phyloP scores from a whole-genome alignment of 139 green algal species.

The Auxenochlorella protothecoides region DNA sequence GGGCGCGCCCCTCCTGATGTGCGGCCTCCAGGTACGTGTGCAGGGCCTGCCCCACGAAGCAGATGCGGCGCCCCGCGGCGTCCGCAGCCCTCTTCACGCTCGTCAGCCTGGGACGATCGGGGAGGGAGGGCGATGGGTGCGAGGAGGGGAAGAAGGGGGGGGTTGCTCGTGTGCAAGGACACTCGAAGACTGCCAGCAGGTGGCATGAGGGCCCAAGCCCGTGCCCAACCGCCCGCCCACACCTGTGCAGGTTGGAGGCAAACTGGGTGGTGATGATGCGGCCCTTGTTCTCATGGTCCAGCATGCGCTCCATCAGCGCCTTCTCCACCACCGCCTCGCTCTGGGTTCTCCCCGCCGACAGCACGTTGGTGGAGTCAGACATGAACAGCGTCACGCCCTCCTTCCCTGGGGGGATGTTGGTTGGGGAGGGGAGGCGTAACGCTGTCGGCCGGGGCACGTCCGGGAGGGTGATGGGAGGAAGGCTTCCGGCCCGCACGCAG shows the following conservation, averaged over 20 bases:
- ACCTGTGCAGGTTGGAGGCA: conserved; percentile 84
- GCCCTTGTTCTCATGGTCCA: conserved; percentile 67
- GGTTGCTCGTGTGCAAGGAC: not conserved
- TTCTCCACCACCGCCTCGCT: conserved; percentile 69
- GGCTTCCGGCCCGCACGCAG: not conserved
- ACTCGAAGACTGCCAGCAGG: not conserved
- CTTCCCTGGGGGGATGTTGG: not conserved
- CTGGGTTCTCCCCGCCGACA: conserved; percentile 78
- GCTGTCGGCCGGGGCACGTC: conserved; percentile 27
- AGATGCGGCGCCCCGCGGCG: conserved; percentile 67
- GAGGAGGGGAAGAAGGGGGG: not conserved
- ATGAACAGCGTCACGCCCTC: conserved; percentile 87
- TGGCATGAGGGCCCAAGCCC: no score
- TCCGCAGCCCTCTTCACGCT: conserved; percentile 90
- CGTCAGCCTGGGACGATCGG: conserved; percentile 50
- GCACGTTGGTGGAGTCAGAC: conserved; percentile 95
- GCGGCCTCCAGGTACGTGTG: conserved; percentile 92
- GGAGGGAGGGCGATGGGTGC: not conserved
- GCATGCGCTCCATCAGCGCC: conserved; percentile 53
- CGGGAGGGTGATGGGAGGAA: not conserved
- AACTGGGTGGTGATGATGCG: conserved; percentile 89
- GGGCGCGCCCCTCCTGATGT: conserved; percentile 49
- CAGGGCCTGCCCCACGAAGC: conserved; percentile 87
- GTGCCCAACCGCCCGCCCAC: not conserved
- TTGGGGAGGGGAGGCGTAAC: no score